These are phyloP conservation scores for Hymenochaete sp. DNA, from an alignment of 1,284 basidiomycete species.

Conservation along the genomic window DNA sequence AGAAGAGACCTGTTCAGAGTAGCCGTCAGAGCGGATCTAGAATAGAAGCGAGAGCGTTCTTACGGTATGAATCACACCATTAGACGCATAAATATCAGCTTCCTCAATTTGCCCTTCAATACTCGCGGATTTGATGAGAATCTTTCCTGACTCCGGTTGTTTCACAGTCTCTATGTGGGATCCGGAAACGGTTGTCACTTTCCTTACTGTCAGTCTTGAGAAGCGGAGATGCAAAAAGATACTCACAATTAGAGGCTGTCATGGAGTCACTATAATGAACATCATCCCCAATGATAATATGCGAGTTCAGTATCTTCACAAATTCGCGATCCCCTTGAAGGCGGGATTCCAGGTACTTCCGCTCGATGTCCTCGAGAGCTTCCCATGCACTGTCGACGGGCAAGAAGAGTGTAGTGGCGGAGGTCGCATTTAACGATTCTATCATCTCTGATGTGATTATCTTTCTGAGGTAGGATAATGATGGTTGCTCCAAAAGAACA, in stretches of 20 bases:
- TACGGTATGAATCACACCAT: constrained; percentile 89
- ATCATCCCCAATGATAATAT: constrained; percentile 48
- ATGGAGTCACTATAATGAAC: constrained; percentile 37
- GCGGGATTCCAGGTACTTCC: constrained; percentile 77
- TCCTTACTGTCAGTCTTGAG: no score
- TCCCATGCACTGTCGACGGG: constrained; percentile 80
- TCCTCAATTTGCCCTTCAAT: constrained; percentile 53
- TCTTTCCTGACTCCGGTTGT: constrained; percentile 37
- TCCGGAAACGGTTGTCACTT: constrained; percentile 70
- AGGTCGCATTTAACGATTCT: constrained; percentile 47
- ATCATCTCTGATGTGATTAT: constrained; percentile 53
- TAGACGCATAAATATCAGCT: constrained; percentile 85
- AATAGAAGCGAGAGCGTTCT: no score
- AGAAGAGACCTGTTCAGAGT: no score
- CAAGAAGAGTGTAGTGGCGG: constrained; percentile 84
- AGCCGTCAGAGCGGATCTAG: no score
- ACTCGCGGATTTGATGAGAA: constrained; percentile 59
- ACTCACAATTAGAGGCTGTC: constrained; percentile 1
- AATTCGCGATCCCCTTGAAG: constrained; percentile 80
- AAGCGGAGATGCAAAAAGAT: constrained; percentile 2
- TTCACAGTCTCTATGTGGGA: constrained; percentile 53
- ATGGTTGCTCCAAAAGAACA: constrained; percentile 47
- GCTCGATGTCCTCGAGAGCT: constrained; percentile 55
- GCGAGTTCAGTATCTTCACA: constrained; percentile 67
- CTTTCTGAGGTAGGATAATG: constrained; percentile 61